Percentiles rank a stretch among this genome's conserved stretches.
phyloP scores from a whole-genome alignment of 805 yeast genomes.

The Candida nemodendra region DNA sequence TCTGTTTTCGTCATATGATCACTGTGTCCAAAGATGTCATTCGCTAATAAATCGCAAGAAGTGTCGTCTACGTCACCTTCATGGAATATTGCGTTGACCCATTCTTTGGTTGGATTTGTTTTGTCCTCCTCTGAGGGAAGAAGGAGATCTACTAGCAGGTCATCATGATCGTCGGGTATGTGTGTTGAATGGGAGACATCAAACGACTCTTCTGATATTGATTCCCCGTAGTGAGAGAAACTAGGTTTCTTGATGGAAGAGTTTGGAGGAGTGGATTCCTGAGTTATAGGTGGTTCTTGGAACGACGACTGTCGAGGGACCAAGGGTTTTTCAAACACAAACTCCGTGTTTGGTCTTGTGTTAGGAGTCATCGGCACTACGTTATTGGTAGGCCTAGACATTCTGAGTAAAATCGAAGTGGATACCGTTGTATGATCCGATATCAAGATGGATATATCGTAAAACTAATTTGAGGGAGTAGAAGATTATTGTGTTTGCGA shows the following conservation, averaged over 20 bases:
- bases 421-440: too few relatives aligned
- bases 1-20: constrained; percentile 19
- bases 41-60: constrained; percentile 12
- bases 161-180: constrained; percentile 12
- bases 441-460: too few relatives aligned
- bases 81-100: constrained; percentile 20
- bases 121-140: constrained; percentile 9
- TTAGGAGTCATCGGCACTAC: constrained; percentile 13
- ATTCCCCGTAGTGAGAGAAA: constrained; percentile 1
- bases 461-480: neutral
- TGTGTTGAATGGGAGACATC: constrained; percentile 1
- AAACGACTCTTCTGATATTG: constrained; percentile 4
- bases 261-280: constrained; percentile 17
- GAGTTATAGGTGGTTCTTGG: constrained; percentile 1
- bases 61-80: constrained; percentile 11
- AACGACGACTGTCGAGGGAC: neutral
- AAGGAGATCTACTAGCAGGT: constrained; percentile 16
- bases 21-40: constrained; percentile 11
- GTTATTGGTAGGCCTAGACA: neutral
- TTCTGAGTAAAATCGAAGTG: too few relatives aligned
- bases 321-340: neutral
- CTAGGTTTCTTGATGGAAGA: constrained; percentile 12
- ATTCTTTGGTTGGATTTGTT: constrained; percentile 16
- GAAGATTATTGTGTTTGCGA: too few relatives aligned
- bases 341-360: constrained; percentile 2